Base-by-base conservation (phyloP, 2,329 filamentous ascomycete genomes). In the Beauveria brongniartii region DNA sequence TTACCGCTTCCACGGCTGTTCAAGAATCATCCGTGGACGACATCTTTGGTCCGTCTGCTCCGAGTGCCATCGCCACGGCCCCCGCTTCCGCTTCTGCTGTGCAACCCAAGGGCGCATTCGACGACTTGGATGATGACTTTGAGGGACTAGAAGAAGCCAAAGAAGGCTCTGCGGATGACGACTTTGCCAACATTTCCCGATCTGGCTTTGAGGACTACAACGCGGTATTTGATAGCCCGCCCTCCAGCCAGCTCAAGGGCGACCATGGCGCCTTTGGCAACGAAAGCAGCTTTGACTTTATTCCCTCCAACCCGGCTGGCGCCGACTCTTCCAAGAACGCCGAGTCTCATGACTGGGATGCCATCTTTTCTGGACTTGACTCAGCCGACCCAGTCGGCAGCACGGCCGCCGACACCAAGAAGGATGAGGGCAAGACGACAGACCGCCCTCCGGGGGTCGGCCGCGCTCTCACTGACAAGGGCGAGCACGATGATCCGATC, bases 401-500 rank as follows among this genome's bases (percentile, higher is more conserved):
- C 62, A 67, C 73, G 48, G 63, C 70, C 63, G 66, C 72, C 54
- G 62, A 69, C 24, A 41, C 53, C 14, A 50, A 44, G 12, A 53
- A 51, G 30, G 53, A 55, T 8, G 53, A 52, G 12, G 12, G 56
- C 37, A 57, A 61, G 37, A 16, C 54, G 18, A n/a, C 64, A n/a
- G 59, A 64, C 37, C 69, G 70, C 9, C 72, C 72, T 12, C 53
- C 70, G 12, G 63, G 66, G 0, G 66, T 73, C 0, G 90, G 88
- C 5, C 82, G 90, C 67, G 88, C 89, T 6, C 77, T 93, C 55
- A 89, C 86, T 50, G 83, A 86, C 57, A 85, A 87, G 22, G 89
- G 89, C 3, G 89, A 89, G 69, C 90, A 95, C 69, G 93, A 97
- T 70, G 93, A 97, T 70, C 89, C 91, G 9, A 93, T 96, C 61